Conservation (phyloP, 805 yeast species). For the Wickerhamiella sorbophila region DNA sequence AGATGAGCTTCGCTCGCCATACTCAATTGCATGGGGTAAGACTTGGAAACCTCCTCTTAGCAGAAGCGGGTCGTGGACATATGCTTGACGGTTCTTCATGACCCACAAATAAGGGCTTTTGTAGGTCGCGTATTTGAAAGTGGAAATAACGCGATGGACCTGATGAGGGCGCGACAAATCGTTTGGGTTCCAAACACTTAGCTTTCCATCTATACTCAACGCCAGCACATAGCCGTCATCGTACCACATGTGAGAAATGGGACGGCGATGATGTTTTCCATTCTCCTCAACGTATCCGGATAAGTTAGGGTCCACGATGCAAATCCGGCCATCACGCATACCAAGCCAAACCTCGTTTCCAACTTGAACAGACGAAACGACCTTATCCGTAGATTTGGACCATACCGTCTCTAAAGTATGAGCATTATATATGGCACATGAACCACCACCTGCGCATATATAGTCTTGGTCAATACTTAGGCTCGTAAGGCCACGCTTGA, state of each 20-base stretch:
- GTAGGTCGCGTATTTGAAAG: constrained; percentile 18
- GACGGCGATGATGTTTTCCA: constrained; percentile 7
- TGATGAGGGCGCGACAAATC: constrained; percentile 9
- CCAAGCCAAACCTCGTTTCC: constrained; percentile 2
- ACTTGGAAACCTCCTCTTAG: constrained; percentile 18
- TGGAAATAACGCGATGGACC: constrained; percentile 20
- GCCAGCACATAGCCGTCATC: constrained; percentile 21
- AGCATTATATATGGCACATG: not conserved
- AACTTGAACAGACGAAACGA: not conserved
- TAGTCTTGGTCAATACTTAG: not conserved
- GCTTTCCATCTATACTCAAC: constrained; percentile 27
- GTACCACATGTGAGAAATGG: constrained; percentile 12
- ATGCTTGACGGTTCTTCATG: constrained; percentile 22
- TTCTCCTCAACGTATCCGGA: not conserved
- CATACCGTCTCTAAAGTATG: not conserved
- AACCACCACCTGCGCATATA: not conserved
- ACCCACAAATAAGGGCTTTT: constrained; percentile 23
- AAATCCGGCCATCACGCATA: not conserved
- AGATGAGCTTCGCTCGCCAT: constrained; percentile 4
- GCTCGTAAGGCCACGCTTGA: not conserved
- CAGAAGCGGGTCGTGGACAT: constrained; percentile 22
- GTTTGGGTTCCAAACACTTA: constrained; percentile 23
- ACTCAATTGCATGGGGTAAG: not conserved
- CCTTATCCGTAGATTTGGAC: not conserved
- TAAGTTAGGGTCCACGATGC: not conserved